These are phyloP conservation scores for Plenodomus lindquistii DNA, from an alignment of 2,329 filamentous ascomycete species.

Conservation along the genomic window DNA sequence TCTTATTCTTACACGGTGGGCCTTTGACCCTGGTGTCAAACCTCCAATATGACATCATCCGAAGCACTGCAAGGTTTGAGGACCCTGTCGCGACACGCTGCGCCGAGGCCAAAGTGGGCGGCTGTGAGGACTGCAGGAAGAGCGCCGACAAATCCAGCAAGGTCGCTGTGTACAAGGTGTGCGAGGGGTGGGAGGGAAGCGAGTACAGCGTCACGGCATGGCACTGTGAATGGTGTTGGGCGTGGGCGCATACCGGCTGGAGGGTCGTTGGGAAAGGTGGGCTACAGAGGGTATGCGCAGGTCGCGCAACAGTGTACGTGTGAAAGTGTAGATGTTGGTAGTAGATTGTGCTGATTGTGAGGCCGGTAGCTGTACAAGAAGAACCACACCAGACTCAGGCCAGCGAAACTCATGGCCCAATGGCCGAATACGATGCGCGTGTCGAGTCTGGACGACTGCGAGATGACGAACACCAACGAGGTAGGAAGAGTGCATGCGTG, in stretches of 20 bases:
- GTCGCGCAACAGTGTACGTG: constrained; percentile 27
- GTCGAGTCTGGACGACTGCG: constrained; percentile 74
- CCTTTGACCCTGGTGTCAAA: constrained; percentile 3
- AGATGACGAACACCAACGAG: constrained; percentile 90
- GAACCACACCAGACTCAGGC: too few relatives aligned
- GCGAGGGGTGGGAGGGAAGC: constrained; percentile 15
- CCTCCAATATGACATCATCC: constrained; percentile 40
- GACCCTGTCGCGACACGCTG: constrained; percentile 30
- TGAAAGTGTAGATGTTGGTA: background rate
- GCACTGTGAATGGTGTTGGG: constrained; percentile 5
- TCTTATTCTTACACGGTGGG: background rate
- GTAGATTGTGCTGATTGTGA: constrained; percentile 8
- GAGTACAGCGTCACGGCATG: constrained; percentile 7
- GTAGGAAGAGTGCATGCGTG: constrained; percentile 48
- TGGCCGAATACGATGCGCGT: constrained; percentile 84
- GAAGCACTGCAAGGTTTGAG: constrained; percentile 33
- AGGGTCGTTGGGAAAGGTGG: constrained; percentile 9
- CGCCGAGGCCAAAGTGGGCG: constrained; percentile 17
- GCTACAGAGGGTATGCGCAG: constrained; percentile 35
- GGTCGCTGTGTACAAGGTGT: constrained; percentile 36
- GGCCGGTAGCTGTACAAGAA: constrained; percentile 15
- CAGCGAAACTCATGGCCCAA: constrained; percentile 61
- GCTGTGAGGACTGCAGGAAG: constrained; percentile 1
- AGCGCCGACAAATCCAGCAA: constrained; percentile 6
- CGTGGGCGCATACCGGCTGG: constrained; percentile 5